Evolutionary conservation across 1,284 basidiomycete species (phyloP).

Genomic region (Meripilus lineatus): DNA sequence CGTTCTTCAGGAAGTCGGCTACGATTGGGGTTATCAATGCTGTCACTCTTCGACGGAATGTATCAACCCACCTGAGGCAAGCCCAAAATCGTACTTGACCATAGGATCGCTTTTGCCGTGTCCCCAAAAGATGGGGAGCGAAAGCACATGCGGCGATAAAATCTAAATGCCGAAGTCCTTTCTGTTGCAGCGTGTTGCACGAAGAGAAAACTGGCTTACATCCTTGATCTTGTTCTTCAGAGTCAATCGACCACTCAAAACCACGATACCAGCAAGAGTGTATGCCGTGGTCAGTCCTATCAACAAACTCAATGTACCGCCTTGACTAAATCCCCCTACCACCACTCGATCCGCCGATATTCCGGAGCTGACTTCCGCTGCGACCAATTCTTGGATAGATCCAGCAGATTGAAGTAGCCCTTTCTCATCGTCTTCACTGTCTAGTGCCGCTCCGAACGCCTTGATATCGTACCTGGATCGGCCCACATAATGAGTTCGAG

Average conservation of each 20-base stretch:
- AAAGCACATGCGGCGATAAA: conserved; percentile 42
- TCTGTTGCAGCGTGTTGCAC: no score
- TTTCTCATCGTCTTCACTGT: conserved; percentile 63
- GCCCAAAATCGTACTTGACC: conserved; percentile 31
- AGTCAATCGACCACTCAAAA: conserved; percentile 69
- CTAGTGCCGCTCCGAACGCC: conserved; percentile 27
- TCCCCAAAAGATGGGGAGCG: conserved; percentile 80
- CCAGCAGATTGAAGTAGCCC: conserved; percentile 60
- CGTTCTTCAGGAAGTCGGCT: conserved; percentile 45
- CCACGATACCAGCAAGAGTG: conserved; percentile 65
- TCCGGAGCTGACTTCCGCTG: conserved; percentile 65
- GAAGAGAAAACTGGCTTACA: no score
- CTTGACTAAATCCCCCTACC: conserved; percentile 83
- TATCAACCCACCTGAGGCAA: conserved; percentile 1
- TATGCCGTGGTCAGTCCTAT: conserved; percentile 59
- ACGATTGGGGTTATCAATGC: neutral
- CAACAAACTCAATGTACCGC: conserved; percentile 67
- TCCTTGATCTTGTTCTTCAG: conserved; percentile 57
- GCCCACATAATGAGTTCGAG: neutral
- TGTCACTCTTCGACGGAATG: neutral
- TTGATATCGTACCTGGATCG: conserved; percentile 61
- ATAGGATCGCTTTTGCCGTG: conserved; percentile 76
- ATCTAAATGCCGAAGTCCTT: no score
- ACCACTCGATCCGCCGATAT: conserved; percentile 59
- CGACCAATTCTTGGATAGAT: conserved; percentile 61